Percentiles rank a stretch among this genome's conserved stretches.
These are phyloP conservation scores for Cyclotella kingstonii DNA, from an alignment of 108 stramenopile genomes.

Conservation along the genomic window DNA sequence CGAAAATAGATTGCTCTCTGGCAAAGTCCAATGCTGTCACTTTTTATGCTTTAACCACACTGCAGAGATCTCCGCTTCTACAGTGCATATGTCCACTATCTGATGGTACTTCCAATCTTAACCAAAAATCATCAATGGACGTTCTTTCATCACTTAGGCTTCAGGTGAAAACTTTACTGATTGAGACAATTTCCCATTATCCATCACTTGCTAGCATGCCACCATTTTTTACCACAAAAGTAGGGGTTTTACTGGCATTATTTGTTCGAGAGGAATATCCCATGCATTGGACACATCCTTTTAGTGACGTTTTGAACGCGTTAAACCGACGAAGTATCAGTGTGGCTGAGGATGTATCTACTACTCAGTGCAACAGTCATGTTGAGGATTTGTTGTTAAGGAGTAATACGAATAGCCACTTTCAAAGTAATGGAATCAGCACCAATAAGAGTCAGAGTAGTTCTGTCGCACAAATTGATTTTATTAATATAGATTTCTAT, in stretches of 20 bases:
- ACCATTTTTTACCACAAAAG: slow-evolving; percentile 52
- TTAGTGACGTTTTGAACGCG: slow-evolving; percentile 42
- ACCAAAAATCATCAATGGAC: background rate
- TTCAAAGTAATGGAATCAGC: no score
- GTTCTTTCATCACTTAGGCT: slow-evolving; percentile 14
- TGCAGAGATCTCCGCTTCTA: slow-evolving; percentile 26
- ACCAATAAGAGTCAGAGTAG: slow-evolving; percentile 39
- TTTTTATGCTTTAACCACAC: slow-evolving; percentile 54
- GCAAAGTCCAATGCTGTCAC: slow-evolving; percentile 14
- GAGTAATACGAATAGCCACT: slow-evolving; percentile 5
- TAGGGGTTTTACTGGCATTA: slow-evolving; percentile 53
- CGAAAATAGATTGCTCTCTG: background rate
- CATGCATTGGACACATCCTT: slow-evolving; percentile 44
- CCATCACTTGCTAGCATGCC: slow-evolving; percentile 21
- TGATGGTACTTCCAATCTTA: background rate
- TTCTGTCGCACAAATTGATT: background rate
- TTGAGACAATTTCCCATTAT: slow-evolving; percentile 12
- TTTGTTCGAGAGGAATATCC: slow-evolving; percentile 53
- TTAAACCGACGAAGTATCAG: slow-evolving; percentile 9
- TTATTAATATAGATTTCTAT: slow-evolving; percentile 1
- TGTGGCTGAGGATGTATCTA: background rate
- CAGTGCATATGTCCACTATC: background rate
- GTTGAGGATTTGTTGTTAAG: slow-evolving; percentile 25
- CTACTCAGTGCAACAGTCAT: slow-evolving; percentile 6
- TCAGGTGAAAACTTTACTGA: slow-evolving; percentile 20